Evolutionary conservation across 257 asterid species (phyloP).

Genomic region (Gynochthodes officinalis): DNA sequence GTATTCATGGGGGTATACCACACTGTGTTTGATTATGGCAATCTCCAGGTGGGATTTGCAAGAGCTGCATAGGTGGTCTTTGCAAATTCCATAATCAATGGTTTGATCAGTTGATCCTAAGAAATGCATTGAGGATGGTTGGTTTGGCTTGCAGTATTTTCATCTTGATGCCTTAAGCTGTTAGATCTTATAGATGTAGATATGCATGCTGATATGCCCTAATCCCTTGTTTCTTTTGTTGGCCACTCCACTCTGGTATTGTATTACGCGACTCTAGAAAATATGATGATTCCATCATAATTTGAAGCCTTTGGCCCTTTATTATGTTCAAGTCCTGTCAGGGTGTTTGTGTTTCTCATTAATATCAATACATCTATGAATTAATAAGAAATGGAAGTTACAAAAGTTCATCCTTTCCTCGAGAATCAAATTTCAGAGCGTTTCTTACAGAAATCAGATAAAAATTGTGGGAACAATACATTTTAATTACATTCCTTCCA

Average conservation of each 20-base stretch:
- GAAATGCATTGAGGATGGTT: neutral
- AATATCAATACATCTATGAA: too few species aligned
- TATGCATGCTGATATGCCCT: neutral
- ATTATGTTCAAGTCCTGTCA: too few species aligned
- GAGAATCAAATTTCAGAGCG: too few species aligned
- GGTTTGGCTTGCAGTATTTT: neutral
- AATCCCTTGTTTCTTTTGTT: neutral
- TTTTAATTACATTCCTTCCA: too few species aligned
- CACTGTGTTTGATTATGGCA: conserved; percentile 86
- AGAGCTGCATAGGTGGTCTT: conserved; percentile 44
- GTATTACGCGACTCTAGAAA: neutral
- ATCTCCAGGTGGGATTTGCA: conserved; percentile 83
- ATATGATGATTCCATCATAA: neutral
- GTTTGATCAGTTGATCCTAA: neutral
- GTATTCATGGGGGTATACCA: conserved; percentile 95
- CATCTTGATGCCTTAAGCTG: neutral
- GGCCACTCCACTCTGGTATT: neutral
- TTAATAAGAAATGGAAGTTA: too few species aligned
- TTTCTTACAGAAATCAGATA: too few species aligned
- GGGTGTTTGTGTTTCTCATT: too few species aligned
- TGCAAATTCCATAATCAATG: too few species aligned
- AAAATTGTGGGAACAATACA: too few species aligned
- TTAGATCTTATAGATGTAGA: neutral
- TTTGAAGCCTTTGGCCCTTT: too few species aligned
- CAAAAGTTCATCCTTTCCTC: too few species aligned